Evolutionary conservation across 352 stramenopile genomes (phyloP).

Genomic region (Phytophthora sp.): DNA sequence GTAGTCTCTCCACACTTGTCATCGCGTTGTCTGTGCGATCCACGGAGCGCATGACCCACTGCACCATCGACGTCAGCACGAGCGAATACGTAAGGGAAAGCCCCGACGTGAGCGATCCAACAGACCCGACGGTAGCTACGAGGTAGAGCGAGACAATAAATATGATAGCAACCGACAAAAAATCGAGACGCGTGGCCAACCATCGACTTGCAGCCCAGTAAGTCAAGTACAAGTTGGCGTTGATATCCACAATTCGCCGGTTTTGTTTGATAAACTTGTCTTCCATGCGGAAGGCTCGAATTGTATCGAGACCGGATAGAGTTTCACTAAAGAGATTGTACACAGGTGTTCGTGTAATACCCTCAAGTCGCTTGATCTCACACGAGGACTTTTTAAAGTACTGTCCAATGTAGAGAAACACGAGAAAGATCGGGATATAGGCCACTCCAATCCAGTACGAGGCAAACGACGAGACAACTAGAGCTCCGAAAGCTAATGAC

Average conservation of each 20-base stretch:
- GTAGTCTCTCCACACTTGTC: constrained; percentile 42
- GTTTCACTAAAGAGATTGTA: constrained; percentile 93
- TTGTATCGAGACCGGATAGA: constrained; percentile 91
- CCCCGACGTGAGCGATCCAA: constrained; percentile 26
- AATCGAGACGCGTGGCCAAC: constrained; percentile 92
- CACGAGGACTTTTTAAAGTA: constrained; percentile 87
- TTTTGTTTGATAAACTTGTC: constrained; percentile 38
- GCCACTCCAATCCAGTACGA: constrained; percentile 49
- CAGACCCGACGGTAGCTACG: constrained; percentile 51
- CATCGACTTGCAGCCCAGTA: constrained; percentile 77
- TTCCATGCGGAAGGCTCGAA: constrained; percentile 76
- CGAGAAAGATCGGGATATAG: constrained; percentile 59
- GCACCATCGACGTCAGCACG: constrained; percentile 48
- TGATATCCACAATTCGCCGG: constrained; percentile 39
- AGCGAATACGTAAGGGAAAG: constrained; percentile 44
- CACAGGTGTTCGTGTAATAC: constrained; percentile 84
- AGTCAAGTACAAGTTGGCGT: constrained; percentile 41
- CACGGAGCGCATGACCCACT: constrained; percentile 34
- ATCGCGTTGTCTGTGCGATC: constrained; percentile 59
- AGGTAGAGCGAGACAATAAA: constrained; percentile 83
- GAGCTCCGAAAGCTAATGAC: constrained; percentile 18
- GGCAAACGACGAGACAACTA: constrained; percentile 46
- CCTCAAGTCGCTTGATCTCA: constrained; percentile 95
- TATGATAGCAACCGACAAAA: constrained; percentile 82
- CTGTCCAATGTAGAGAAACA: constrained; percentile 65